These are phyloP conservation scores for Ensete glaucum DNA, from an alignment of 176 grass and related monocot species.

Conservation along the genomic window DNA sequence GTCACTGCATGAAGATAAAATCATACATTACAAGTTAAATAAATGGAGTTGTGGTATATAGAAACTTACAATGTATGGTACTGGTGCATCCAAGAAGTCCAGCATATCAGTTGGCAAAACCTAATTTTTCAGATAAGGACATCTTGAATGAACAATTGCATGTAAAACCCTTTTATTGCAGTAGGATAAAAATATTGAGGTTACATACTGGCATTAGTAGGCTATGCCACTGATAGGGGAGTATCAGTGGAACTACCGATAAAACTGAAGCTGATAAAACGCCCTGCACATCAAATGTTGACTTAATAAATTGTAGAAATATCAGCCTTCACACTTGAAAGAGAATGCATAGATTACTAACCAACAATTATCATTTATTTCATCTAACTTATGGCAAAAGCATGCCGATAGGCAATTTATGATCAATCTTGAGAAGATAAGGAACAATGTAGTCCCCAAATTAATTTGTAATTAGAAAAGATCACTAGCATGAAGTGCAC, in stretches of 20 bases:
- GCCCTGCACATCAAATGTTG: conserved; percentile 46
- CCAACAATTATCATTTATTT: background rate
- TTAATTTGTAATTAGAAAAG: background rate
- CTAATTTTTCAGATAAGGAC: conserved; percentile 30
- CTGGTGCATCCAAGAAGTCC: conserved; percentile 97
- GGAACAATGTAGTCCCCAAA: background rate
- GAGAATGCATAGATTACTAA: background rate
- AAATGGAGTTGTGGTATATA: conserved; percentile 5
- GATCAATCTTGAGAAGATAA: background rate
- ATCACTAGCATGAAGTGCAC: background rate
- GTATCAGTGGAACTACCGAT: conserved; percentile 81
- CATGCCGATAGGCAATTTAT: background rate
- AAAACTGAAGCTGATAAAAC: conserved; percentile 87
- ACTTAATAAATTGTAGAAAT: background rate
- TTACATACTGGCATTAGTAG: conserved; percentile 80
- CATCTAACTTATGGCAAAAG: background rate
- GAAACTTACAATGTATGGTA: conserved; percentile 94
- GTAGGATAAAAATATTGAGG: background rate
- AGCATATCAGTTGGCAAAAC: conserved; percentile 90
- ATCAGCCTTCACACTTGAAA: background rate
- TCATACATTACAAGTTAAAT: background rate
- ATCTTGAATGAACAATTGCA: conserved; percentile 7
- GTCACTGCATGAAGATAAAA: background rate
- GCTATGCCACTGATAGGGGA: conserved; percentile 92
- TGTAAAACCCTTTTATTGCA: background rate